Evolutionary conservation across 2,329 filamentous ascomycete species (phyloP), one percentile per base, ranked within the genome.

Genomic region (Penicillium sp.): DNA sequence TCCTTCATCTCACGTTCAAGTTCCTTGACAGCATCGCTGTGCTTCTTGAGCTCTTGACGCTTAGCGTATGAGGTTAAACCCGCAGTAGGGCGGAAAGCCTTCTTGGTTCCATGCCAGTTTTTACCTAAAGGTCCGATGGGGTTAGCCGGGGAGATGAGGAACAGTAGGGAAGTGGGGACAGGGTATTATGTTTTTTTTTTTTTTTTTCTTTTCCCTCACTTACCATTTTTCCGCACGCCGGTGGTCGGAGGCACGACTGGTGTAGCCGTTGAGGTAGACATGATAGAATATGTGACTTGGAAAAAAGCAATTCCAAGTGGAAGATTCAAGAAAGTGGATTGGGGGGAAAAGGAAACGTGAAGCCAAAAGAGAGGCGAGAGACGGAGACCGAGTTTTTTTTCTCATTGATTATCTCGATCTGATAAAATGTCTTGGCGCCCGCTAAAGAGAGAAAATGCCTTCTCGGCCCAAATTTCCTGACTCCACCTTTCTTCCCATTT

Each of bases 1-100:
- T 92, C 90, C 80, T 93, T 96, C 86, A 99, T 86, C 76, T 97
- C 92, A 77, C 90, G 93, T 79, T 97, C 94, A 71, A 91, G 92
- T 36, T 91, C 90, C 79, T 97, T 97, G 68, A 90, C 85, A n/a
- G 90, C 86, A 13, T 85, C 83, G 67, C 87, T 83, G 8, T 87
- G 83, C 61, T 87, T 84, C 51, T 91, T 86, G 61, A 87, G 83
- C 66, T 88, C 87, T 45, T 85, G 79, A 53, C 93, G 87, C 76
- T 91, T 89, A 66, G 88, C 87, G 74, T 89, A 97, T 0, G 91
- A 86, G 3, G 86, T 90, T 66, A 92, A 83, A 27, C 93, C 91
- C 10, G 89, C 83, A 15, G 81, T 86, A 4, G 91, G 93, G 39
- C 94, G 88, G 77, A 97, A 97, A 1, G 94, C 86, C 62, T 88